These are phyloP conservation scores for Hypoxylon crocopeplum DNA, from an alignment of 495 filamentous ascomycete genomes.

Conservation along the genomic window DNA sequence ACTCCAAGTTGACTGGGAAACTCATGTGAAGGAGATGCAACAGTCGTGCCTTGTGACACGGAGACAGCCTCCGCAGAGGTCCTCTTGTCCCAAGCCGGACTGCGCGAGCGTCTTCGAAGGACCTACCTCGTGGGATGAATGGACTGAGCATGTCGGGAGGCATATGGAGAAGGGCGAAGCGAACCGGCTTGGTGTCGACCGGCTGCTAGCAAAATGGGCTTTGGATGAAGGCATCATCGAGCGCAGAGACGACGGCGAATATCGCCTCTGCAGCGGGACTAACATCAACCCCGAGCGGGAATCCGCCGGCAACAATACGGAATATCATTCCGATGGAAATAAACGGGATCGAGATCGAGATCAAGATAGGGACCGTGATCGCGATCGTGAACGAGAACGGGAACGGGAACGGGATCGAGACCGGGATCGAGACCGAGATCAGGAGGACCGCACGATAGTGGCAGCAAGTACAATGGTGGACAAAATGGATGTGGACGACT, in stretches of 20 bases:
- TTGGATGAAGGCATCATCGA: slow-evolving; percentile 65
- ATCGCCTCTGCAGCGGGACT: slow-evolving; percentile 51
- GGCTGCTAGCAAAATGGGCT: slow-evolving; percentile 61
- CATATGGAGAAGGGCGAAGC: slow-evolving; percentile 78
- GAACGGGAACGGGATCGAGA: slow-evolving; percentile 1
- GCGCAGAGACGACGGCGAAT: slow-evolving; percentile 55
- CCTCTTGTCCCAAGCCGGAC: slow-evolving; percentile 71
- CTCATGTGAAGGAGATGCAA: slow-evolving; percentile 65
- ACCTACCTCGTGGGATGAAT: slow-evolving; percentile 78
- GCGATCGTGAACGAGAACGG: not conserved
- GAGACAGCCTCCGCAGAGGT: slow-evolving; percentile 69
- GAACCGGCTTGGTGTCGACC: slow-evolving; percentile 56
- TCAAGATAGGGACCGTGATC: slow-evolving; percentile 5
- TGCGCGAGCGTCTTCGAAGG: slow-evolving; percentile 74
- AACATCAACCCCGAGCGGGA: slow-evolving; percentile 41
- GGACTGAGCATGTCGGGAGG: slow-evolving; percentile 91
- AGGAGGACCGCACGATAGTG: slow-evolving; percentile 39
- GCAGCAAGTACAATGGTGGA: slow-evolving; percentile 42
- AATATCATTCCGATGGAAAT: slow-evolving; percentile 37
- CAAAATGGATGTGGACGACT: slow-evolving; percentile 46
- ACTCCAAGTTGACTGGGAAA: slow-evolving; percentile 61
- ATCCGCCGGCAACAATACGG: slow-evolving; percentile 28
- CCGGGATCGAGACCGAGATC: slow-evolving; percentile 16
- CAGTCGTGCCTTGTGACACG: slow-evolving; percentile 72
- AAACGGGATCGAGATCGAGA: slow-evolving; percentile 18